phyloP scores from a whole-genome alignment of 2,329 filamentous ascomycete species.

The Rhinocladiella mackenziei region DNA sequence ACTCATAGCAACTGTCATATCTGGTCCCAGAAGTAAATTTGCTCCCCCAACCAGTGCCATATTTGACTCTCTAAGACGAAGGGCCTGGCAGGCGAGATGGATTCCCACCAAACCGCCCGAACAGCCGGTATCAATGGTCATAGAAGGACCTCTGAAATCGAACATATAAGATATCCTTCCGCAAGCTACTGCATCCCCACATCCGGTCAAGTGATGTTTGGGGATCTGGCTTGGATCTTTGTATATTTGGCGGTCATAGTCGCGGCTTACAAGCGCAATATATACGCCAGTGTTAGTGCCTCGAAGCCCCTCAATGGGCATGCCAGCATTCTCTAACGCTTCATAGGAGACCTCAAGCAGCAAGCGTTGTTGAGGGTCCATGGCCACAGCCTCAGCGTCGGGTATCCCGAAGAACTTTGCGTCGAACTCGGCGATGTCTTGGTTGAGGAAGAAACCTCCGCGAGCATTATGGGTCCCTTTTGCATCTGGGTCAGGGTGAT shows the following conservation, averaged over 20 bases:
- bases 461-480: no score
- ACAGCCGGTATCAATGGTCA: background rate
- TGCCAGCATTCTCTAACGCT: background rate
- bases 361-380: slow-evolving; percentile 1
- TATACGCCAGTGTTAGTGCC: background rate
- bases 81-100: background rate
- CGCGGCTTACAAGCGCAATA: background rate
- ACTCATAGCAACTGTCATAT: no score
- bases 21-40: no score
- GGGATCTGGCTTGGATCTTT: background rate
- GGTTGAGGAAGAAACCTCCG: no score
- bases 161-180: background rate
- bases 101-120: background rate
- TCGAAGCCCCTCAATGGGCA: no score
- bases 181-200: background rate
- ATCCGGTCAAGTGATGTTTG: background rate
- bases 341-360: background rate
- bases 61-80: background rate
- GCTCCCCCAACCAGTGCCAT: background rate
- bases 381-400: background rate
- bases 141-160: background rate
- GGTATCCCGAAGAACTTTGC: background rate
- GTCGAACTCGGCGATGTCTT: background rate
- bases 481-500: no score
- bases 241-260: background rate